These are phyloP conservation scores for Ophiostoma perfectum DNA, from an alignment of 2,329 filamentous ascomycete species.

Conservation along the genomic window DNA sequence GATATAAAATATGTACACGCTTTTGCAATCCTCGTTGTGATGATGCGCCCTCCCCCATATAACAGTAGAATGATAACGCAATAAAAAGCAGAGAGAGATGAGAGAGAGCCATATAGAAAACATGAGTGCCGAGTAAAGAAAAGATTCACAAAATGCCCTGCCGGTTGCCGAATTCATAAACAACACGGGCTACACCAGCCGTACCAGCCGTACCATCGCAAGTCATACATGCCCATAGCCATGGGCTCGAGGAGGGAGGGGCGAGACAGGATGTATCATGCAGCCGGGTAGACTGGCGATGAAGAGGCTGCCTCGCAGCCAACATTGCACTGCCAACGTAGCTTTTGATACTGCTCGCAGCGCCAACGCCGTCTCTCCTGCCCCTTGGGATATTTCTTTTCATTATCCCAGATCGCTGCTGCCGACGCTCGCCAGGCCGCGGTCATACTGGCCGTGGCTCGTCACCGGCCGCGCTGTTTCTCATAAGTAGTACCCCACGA, in stretches of 20 bases:
- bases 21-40: neutral
- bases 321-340: neutral
- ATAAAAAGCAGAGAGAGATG: conserved; percentile 8
- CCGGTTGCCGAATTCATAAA: neutral
- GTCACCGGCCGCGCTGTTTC: no score
- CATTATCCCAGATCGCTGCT: no score
- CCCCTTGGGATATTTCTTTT: no score
- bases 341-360: no score
- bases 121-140: conserved; percentile 1
- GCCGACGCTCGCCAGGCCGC: no score
- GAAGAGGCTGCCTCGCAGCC: neutral
- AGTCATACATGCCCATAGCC: conserved; percentile 2
- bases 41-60: neutral
- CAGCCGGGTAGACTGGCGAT: neutral
- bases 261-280: no score
- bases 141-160: neutral
- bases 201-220: neutral
- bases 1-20: conserved; percentile 5
- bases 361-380: no score
- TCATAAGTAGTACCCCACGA: conserved; percentile 5
- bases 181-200: neutral
- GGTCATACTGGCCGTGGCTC: no score
- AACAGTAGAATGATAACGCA: neutral
- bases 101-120: conserved; percentile 1
- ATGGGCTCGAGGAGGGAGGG: neutral